Evolutionary conservation across 2,329 filamentous ascomycete genomes (phyloP).

Genomic region (Neurospora crassa): DNA sequence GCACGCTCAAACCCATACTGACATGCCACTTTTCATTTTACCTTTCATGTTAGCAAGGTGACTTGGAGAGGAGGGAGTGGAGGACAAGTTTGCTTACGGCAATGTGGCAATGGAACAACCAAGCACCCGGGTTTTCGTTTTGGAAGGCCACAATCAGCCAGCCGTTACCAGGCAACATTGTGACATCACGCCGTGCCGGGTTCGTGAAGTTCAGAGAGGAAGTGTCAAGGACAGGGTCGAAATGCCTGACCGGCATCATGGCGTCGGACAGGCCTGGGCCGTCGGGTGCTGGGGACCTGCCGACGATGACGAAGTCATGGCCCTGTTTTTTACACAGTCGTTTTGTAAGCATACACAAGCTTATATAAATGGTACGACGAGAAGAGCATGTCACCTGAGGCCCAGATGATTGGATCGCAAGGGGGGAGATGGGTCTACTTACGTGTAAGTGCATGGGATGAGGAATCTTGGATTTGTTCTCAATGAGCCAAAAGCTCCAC

Average conservation of each 20-base stretch:
- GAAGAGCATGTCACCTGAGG: neutral
- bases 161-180: conserved; percentile 6
- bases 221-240: conserved; percentile 3
- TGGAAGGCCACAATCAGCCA: conserved; percentile 7
- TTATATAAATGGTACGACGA: neutral
- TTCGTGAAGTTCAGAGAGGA: conserved; percentile 1
- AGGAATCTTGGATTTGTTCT: conserved; percentile 10
- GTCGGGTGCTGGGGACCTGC: conserved; percentile 1
- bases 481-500: conserved; percentile 12
- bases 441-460: conserved; percentile 7
- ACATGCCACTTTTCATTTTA: conserved; percentile 14
- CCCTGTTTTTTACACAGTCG: neutral
- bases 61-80: neutral
- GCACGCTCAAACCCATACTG: conserved; percentile 33
- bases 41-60: neutral
- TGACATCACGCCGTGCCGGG: conserved; percentile 3
- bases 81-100: conserved; percentile 3
- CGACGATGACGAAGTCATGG: conserved; percentile 8
- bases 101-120: conserved; percentile 10
- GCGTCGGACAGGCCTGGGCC: neutral
- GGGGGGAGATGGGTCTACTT: neutral
- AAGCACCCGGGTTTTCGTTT: conserved; percentile 7
- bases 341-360: neutral
- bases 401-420: neutral
- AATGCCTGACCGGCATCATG: neutral